Base-by-base conservation (phyloP, 1,284 basidiomycete genomes). In the Puccinia brachypodii region DNA sequence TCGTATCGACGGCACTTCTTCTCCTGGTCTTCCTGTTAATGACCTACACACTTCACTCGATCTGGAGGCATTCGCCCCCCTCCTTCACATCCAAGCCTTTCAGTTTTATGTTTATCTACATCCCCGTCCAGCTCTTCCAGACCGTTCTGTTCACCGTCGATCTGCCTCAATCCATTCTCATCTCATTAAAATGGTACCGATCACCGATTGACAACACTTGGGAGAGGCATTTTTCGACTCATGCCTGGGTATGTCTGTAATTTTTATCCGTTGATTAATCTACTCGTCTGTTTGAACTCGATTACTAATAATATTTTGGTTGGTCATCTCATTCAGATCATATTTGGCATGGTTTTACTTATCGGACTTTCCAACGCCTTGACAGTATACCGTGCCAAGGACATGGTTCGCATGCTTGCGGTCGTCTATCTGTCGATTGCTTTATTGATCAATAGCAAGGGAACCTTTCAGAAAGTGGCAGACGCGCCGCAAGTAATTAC, bases 91-190 rank as follows among this genome's bases (percentile, higher is more conserved):
- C 84, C 42, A 87, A 87, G 73, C 89, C 89, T 3, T 84, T 89
- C 75, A 88, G 89, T 85, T 87, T 88, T 68, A 76, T 89, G 14
- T 88, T 89, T 84, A 87, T 89, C 83, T 88, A 89, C 84, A 86
- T 88, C 0, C 88, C 88, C 2, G 86, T 89, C 85, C 87, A 87
- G 31, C 85, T 89, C 81, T 86, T 89, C 83, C 86, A 88, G 44
- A 86, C 88, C n/a, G 85, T 89, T 82, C 87, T 88, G 2, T 86
- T 88, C 83, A 85, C 88, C 80, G 85, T 88, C 73, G 87, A 88
- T 78, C 86, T 88, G 84, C 85, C 88, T 80, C 88, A 89, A 84
- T 87, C 87, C 81, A 88, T 88, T 7, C 88, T 88, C 84, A 86
- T 89, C 81, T 88, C 88, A 8, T 85, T 89, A 28, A 86, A 86